Base-by-base conservation (phyloP, 768 basidiomycete species). In the Russula sp. region DNA sequence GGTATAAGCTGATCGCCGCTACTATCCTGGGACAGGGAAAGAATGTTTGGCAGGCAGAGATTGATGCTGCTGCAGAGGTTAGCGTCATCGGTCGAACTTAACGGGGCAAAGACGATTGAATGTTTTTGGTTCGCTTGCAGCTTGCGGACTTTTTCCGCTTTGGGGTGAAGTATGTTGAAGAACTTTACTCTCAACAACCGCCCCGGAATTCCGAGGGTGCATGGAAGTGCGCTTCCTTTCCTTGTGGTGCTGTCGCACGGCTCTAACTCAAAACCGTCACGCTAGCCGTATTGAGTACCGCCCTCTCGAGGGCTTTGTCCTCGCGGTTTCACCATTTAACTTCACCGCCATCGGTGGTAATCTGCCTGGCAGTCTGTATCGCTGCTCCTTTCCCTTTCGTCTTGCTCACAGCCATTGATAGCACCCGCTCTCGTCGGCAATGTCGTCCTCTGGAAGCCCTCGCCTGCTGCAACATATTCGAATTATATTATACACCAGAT, bases 41-140 rank as follows among this genome's bases (percentile, higher is more conserved):
- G 84, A 99, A 98, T 72, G 87, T 82, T 16, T 99, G 97, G 97
- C 97, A 99, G 77, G 97, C 97, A 16, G 97, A 99, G 80, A 98
- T 99, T 65, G 97, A 99, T 73, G 93, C 97, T 58, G 97, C 94
- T 18, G 96, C 97, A 5, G 97, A 99, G 87, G 93, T 92, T 60
- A 46, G 82, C 72, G 18, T 18, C n/a, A 6, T 52, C 53, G n/a
- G 56, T 42, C 16, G 25, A 29, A 29, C 25, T 22, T 38, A 29
- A 2, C n/a, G 8, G 14, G 1, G 34, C 7, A 16, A 34, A n/a
- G 36, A 20, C 9, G 20, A 43, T 61, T 7, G 18, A n/a, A 22
- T 20, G 8, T 25, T 9, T 29, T 29, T 1, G 25, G 1, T 29
- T 35, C 16, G 7, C 20, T 41, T n/a, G 11, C 68, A 83, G 94